Evolutionary conservation across 2,329 filamentous ascomycete species (phyloP).

Genomic region (Calonectria pauciramosa): DNA sequence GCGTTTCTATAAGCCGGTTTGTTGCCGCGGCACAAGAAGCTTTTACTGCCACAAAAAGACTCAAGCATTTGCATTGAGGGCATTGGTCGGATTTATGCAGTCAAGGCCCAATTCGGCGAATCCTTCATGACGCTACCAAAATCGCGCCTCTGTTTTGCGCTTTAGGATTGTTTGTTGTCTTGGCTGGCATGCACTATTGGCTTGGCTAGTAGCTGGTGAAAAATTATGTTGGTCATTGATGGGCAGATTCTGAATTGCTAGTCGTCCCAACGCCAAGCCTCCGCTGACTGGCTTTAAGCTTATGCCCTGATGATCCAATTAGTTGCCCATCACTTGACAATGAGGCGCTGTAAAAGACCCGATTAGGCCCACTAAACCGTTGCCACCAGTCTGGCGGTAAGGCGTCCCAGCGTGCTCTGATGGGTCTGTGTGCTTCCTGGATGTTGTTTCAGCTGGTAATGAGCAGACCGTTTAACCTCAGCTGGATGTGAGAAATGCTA

Average conservation of each 20-base stretch:
- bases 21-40: not conserved
- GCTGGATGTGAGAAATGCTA: not conserved
- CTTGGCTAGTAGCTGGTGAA: not conserved
- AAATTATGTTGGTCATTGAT: not conserved
- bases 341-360: not conserved
- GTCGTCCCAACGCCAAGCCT: not conserved
- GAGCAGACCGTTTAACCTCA: not conserved
- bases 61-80: not conserved
- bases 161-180: not conserved
- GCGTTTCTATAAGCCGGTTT: not conserved
- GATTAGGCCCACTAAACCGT: not conserved
- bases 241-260: not conserved
- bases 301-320: not conserved
- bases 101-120: not conserved
- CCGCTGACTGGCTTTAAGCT: conserved; percentile 3
- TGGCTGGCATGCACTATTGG: not conserved
- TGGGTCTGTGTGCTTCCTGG: no score
- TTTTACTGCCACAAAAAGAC: not conserved
- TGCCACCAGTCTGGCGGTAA: not conserved
- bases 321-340: not conserved
- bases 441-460: not conserved
- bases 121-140: not conserved
- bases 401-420: not conserved
- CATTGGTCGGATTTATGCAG: not conserved
- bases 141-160: not conserved